These are phyloP conservation scores for Solanum peruvianum DNA, from an alignment of 257 asterid species.

Conservation along the genomic window DNA sequence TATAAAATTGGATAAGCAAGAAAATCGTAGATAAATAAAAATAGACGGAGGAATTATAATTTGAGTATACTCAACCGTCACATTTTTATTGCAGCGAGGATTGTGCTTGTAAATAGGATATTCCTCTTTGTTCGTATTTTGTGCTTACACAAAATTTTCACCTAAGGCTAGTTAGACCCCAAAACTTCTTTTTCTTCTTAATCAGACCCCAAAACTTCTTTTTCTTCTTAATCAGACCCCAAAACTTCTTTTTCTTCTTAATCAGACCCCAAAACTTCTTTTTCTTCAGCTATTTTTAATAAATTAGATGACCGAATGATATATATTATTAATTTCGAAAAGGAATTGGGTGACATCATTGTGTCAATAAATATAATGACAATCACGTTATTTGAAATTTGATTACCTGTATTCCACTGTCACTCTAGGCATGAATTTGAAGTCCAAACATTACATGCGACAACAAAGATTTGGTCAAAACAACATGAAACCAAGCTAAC, in stretches of 20 bases:
- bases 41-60: background rate
- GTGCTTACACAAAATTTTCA: background rate
- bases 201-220: background rate
- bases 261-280: background rate
- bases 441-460: background rate
- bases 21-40: accelerated
- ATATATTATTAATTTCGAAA: no score
- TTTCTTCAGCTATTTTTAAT: background rate
- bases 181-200: background rate
- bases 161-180: background rate
- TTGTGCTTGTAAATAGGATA: background rate
- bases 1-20: background rate
- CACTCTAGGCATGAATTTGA: background rate
- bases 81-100: background rate
- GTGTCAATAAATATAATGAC: background rate
- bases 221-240: background rate
- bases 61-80: background rate
- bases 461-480: background rate
- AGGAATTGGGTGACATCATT: background rate
- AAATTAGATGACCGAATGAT: background rate
- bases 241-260: background rate
- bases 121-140: background rate
- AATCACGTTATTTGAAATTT: background rate
- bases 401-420: background rate
- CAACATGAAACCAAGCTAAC: background rate